Percentiles rank a stretch among this genome's conserved stretches.
These are phyloP conservation scores for Mucuna pruriens DNA, from an alignment of 306 rosid species.

Conservation along the genomic window DNA sequence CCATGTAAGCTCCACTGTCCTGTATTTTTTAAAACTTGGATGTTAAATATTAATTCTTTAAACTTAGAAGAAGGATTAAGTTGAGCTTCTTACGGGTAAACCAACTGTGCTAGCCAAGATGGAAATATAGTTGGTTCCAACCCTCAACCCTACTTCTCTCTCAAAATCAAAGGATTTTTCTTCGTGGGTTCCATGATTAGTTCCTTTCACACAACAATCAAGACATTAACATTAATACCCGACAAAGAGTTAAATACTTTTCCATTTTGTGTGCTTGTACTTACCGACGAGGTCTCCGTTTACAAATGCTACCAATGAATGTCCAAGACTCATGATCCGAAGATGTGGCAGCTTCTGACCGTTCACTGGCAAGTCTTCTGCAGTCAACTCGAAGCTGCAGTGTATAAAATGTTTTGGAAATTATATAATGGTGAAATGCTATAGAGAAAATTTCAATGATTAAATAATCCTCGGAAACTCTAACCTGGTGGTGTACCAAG, in stretches of 20 bases:
- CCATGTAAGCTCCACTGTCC: conserved; percentile 99
- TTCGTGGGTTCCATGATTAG: conserved; percentile 67
- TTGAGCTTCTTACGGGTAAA: conserved; percentile 67
- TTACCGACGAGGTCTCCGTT: conserved; percentile 75
- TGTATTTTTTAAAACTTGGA: conserved; percentile 30
- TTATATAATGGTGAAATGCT: no score
- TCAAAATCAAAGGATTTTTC: conserved; percentile 60
- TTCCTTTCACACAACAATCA: conserved; percentile 49
- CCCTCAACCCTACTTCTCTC: conserved; percentile 36
- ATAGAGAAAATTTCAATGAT: neutral
- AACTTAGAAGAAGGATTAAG: neutral
- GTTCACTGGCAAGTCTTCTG: conserved; percentile 57
- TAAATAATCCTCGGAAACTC: conserved; percentile 2
- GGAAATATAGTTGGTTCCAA: conserved; percentile 61
- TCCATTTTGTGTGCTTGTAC: no score
- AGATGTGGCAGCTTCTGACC: conserved; percentile 50
- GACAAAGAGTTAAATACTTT: no score
- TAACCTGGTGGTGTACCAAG: conserved; percentile 90
- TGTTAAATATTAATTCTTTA: no score
- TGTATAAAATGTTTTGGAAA: neutral
- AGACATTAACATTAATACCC: neutral
- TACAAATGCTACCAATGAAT: conserved; percentile 63
- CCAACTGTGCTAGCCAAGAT: conserved; percentile 68
- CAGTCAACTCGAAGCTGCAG: conserved; percentile 60
- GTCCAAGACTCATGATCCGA: conserved; percentile 74